phyloP scores from a whole-genome alignment of 768 basidiomycete genomes.

The Suillus decipiens region DNA sequence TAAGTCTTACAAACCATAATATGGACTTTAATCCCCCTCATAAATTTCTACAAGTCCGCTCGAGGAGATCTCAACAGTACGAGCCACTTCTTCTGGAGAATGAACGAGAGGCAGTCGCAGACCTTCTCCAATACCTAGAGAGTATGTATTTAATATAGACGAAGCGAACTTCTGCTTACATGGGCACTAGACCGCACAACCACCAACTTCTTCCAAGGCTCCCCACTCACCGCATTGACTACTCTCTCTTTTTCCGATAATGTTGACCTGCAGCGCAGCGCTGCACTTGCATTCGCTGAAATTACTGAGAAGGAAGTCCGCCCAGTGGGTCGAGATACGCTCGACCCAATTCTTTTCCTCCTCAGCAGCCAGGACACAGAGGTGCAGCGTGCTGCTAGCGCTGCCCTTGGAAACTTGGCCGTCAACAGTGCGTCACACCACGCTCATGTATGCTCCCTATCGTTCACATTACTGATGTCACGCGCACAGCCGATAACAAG shows the following conservation, averaged over 20 bases:
- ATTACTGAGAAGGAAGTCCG: conserved; percentile 99
- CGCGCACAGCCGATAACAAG: conserved; percentile 88
- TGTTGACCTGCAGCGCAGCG: conserved; percentile 97
- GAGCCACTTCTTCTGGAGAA: conserved; percentile 87
- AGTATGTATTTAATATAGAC: conserved; percentile 53
- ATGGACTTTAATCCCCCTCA: conserved; percentile 14
- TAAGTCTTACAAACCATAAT: conserved; percentile 40
- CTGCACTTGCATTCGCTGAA: conserved; percentile 97
- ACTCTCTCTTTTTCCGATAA: conserved; percentile 99
- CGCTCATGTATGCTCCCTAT: conserved; percentile 16
- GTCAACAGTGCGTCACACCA: conserved; percentile 81
- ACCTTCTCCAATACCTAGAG: conserved; percentile 95
- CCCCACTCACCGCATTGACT: conserved; percentile 89
- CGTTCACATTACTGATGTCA: conserved; percentile 15
- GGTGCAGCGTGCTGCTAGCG: conserved; percentile 97
- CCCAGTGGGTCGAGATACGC: conserved; percentile 92
- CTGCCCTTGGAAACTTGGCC: conserved; percentile 95
- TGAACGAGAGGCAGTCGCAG: conserved; percentile 97
- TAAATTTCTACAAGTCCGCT: conserved; percentile 56
- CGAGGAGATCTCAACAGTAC: conserved; percentile 83
- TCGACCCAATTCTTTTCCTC: conserved; percentile 97
- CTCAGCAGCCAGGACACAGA: conserved; percentile 97
- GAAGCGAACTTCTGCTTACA: conserved; percentile 9
- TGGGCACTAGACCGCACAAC: conserved; percentile 82
- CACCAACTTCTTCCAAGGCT: conserved; percentile 97